These are phyloP conservation scores for Picochlorum sp. DNA, from an alignment of 139 green algal genomes.

Conservation along the genomic window DNA sequence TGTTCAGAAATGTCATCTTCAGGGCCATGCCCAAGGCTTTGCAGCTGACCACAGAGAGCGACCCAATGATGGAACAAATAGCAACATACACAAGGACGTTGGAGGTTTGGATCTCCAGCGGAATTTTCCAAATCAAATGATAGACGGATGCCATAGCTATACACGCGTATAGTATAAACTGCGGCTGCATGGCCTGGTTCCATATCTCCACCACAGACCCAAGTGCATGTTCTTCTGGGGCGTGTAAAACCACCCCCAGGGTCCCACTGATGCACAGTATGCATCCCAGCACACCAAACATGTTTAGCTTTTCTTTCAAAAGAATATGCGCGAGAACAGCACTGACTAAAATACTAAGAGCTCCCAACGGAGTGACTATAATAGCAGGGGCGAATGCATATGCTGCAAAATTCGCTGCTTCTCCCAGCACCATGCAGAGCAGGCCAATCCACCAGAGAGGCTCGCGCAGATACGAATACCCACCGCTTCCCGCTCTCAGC, in stretches of 20 bases:
- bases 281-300: conserved; percentile 89
- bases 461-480: conserved; percentile 86
- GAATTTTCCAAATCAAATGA: conserved; percentile 55
- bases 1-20: conserved; percentile 84
- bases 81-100: conserved; percentile 89
- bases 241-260: conserved; percentile 85
- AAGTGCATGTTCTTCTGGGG: conserved; percentile 70
- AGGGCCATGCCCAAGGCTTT: conserved; percentile 94
- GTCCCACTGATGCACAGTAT: conserved; percentile 86
- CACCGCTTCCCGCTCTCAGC: conserved; percentile 76
- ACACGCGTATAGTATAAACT: conserved; percentile 74
- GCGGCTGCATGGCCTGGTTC: conserved; percentile 78
- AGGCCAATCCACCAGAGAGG: conserved; percentile 95
- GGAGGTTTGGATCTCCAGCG: conserved; percentile 49
- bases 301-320: conserved; percentile 84
- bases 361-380: conserved; percentile 86
- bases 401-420: conserved; percentile 92
- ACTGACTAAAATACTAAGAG: conserved; percentile 84
- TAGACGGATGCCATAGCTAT: conserved; percentile 42
- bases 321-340: conserved; percentile 86
- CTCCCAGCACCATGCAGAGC: conserved; percentile 83
- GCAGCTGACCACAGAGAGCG: conserved; percentile 88
- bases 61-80: conserved; percentile 92
- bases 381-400: conserved; percentile 96
- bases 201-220: conserved; percentile 74